Conservation (phyloP, 805 yeast species). For the Barnettozyma sucrosica region DNA sequence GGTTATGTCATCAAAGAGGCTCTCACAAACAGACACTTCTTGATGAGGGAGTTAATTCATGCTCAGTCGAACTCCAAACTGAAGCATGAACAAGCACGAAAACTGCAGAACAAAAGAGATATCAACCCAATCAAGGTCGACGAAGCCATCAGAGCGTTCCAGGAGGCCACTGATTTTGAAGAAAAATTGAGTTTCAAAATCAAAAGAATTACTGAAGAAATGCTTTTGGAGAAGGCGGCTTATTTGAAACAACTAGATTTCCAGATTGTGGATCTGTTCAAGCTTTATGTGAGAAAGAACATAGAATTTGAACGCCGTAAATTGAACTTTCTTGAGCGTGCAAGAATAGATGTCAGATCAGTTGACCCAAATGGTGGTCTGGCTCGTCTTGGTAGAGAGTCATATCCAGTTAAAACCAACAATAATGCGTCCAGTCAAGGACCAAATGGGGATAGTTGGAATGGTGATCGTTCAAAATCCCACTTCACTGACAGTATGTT, state of each 20-base stretch:
- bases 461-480: slow-evolving; percentile 42
- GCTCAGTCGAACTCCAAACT: slow-evolving; percentile 71
- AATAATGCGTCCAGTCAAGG: slow-evolving; percentile 37
- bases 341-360: slow-evolving; percentile 63
- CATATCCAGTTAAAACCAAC: slow-evolving; percentile 31
- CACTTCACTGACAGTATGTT: slow-evolving; percentile 27
- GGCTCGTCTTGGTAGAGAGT: slow-evolving; percentile 74
- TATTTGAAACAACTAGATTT: slow-evolving; percentile 54
- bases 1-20: slow-evolving; percentile 89
- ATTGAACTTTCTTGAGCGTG: slow-evolving; percentile 64
- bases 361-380: slow-evolving; percentile 78
- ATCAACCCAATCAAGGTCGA: slow-evolving; percentile 86
- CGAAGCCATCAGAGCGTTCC: slow-evolving; percentile 77
- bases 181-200: slow-evolving; percentile 72
- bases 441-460: slow-evolving; percentile 51
- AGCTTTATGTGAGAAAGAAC: slow-evolving; percentile 56
- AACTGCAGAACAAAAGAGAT: slow-evolving; percentile 63
- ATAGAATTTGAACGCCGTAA: slow-evolving; percentile 86
- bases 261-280: slow-evolving; percentile 48
- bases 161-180: slow-evolving; percentile 71
- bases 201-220: slow-evolving; percentile 77
- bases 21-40: slow-evolving; percentile 81
- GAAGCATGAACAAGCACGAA: slow-evolving; percentile 65
- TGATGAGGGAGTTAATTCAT: slow-evolving; percentile 81
- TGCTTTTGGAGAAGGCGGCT: slow-evolving; percentile 66